phyloP scores from a whole-genome alignment of 768 basidiomycete species.

The Rhizopogon rudus region DNA sequence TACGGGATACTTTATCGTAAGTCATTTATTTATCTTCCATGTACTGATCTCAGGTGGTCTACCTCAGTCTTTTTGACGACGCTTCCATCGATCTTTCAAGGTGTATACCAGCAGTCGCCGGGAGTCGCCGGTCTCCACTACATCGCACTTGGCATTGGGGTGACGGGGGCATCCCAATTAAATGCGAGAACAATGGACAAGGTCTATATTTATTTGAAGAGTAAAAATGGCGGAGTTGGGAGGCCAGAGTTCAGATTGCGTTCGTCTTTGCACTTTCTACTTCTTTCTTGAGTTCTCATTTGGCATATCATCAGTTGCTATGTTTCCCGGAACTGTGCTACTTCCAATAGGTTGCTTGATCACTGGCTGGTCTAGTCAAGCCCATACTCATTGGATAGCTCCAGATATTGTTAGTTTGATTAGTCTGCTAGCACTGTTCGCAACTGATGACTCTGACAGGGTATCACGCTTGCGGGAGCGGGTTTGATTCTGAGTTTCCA shows the following conservation, averaged over 20 bases:
- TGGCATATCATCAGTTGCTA: conserved; percentile 36
- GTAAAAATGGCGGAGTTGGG: conserved; percentile 47
- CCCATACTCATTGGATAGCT: conserved; percentile 60
- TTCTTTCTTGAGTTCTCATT: conserved; percentile 1
- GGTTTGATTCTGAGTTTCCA: conserved; percentile 61
- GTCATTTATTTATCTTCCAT: conserved; percentile 14
- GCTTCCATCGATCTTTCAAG: conserved; percentile 52
- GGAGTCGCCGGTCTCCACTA: conserved; percentile 28
- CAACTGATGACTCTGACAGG: conserved; percentile 30
- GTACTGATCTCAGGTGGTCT: neutral
- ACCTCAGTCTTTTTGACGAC: conserved; percentile 60
- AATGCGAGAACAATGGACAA: conserved; percentile 55
- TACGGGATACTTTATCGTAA: conserved; percentile 59
- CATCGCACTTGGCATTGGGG: conserved; percentile 63
- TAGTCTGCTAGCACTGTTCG: neutral
- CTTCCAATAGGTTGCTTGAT: conserved; percentile 68
- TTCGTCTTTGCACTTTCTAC: conserved; percentile 14
- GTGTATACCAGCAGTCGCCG: conserved; percentile 45
- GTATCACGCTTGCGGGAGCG: conserved; percentile 51
- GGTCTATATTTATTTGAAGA: conserved; percentile 46
- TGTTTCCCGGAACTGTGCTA: conserved; percentile 53
- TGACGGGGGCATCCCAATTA: conserved; percentile 44
- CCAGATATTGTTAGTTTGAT: conserved; percentile 51
- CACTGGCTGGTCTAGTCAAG: conserved; percentile 64
- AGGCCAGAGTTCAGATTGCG: conserved; percentile 52